Base-by-base conservation (phyloP, 306 rosid species). In the Herpetospermum pedunculosum region DNA sequence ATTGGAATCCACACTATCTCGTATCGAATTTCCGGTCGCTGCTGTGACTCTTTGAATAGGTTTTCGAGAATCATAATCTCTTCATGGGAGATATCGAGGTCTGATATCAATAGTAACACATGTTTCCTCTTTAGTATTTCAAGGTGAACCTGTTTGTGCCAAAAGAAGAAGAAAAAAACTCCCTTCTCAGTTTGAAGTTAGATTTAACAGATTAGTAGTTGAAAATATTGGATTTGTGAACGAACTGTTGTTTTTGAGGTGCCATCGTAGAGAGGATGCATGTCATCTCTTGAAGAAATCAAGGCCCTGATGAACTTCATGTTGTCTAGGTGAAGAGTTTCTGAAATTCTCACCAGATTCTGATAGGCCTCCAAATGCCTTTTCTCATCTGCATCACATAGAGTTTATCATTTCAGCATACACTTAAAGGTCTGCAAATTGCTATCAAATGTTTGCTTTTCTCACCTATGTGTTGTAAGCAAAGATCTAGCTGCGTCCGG, bases 1-100 rank as follows among this genome's bases (percentile, higher is more conserved):
- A 93, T 13, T 10, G 98, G 97, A 38, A 89, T 70, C 96, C 97
- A 93, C 18, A 93, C 96, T 80, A 91, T 75, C 77, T 86, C 92
- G 26, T 91, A 93, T 60, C 80, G 77, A 29, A 71, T 28, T 1
- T 82, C 87, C 8, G 71, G 55, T 65, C 88, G 84, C 0, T 16
- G 30, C 62, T 32, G 64, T 46, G 88, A 80, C 29, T 83, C 83
- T 53, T 59, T 81, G 75, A 82, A 84, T 75, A 86, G 35, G 29
- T 60, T 77, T 16, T 81, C 84, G 2, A 93, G 92, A 55, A 93
- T 21, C 68, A 70, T 1, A 26, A 91, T 76, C 83, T 93, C 97
- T 73, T 93, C 97, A 9, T 72, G 80, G 70, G 88, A 64, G 69
- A 93, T 70, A 74, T 87, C 89, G 26, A 91, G 94, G 74, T 89